Evolutionary conservation across 2,329 filamentous ascomycete species (phyloP), one percentile per base, ranked within the genome.

Genomic region (Sporothrix humicola): DNA sequence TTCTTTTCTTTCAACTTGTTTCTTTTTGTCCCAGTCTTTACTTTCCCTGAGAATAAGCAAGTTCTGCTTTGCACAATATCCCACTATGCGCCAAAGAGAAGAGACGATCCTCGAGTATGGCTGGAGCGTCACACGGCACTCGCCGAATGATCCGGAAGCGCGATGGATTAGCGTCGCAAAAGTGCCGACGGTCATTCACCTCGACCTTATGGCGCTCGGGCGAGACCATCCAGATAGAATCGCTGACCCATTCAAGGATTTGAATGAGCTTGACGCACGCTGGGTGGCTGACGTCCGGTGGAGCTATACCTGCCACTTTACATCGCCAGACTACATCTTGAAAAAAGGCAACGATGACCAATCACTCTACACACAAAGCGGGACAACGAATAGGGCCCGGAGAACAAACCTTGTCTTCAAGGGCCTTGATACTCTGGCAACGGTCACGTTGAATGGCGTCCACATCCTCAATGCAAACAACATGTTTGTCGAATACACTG

Each of bases 341-440:
- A 82, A 1, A 77, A 75, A 20, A 26, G 80, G 79, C 15, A 79
- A 81, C 68, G 86, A 86, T 74, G 17, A 44, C 1, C 6, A 23
- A 3, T 15, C 7, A 7, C 31, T 7, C 31, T 37, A 5, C 31
- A 37, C 4, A 5, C 31, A 37, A 37, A 37, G 31, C 31, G 31
- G 7, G n/a, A 44, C 3, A 44, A 48, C 6, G 85, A 92, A 17
- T 12, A 56, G 20, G 17, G 20, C 52, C 17, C 20, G 58, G 26
- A 7, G 15, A 37, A 63, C 58, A 37, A 13, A 15, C 0, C 81
- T 95, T 48, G 90, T 87, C 0, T 94, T 95, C 79, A 91, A 94
- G 74, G 93, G 93, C 0, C 84, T 96, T 68, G 93, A 95, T 80
- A 95, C 93, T 0, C 94, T 92, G 81, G 92, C 93, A 1, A 91